A percentile compares a stretch with the other conserved stretches of the same genome.
Conservation (phyloP, 1,139 yeast species). For the Eremothecium coryli region DNA sequence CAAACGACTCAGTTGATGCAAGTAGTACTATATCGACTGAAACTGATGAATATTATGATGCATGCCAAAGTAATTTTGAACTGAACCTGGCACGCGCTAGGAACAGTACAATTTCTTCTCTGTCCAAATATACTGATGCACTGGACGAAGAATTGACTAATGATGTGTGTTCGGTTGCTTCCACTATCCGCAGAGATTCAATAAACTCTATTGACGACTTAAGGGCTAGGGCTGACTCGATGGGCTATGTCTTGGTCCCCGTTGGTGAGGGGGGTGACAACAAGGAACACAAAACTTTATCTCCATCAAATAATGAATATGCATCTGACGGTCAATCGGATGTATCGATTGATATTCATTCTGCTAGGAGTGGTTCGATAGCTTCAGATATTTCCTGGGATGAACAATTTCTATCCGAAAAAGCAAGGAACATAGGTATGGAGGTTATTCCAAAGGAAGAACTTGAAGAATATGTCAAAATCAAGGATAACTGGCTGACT, state of each 20-base stretch:
- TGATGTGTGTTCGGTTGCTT: slow-evolving; percentile 22
- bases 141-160: slow-evolving; percentile 12
- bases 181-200: slow-evolving; percentile 19
- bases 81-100: slow-evolving; percentile 5
- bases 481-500: slow-evolving; percentile 4
- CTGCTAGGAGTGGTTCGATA: slow-evolving; percentile 3
- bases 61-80: slow-evolving; percentile 3
- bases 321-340: not conserved
- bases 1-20: not conserved
- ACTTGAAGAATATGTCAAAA: slow-evolving; percentile 10
- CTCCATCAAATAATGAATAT: not conserved
- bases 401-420: slow-evolving; percentile 21
- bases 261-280: not conserved
- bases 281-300: slow-evolving; percentile 1
- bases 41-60: slow-evolving; percentile 21
- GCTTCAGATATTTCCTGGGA: slow-evolving; percentile 6
- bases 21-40: slow-evolving; percentile 3
- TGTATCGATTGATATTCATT: not conserved
- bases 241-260: slow-evolving; percentile 22
- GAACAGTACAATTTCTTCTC: slow-evolving; percentile 6
- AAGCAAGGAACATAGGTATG: slow-evolving; percentile 33
- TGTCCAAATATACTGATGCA: slow-evolving; percentile 23
- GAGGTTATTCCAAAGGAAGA: slow-evolving; percentile 25
- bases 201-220: slow-evolving; percentile 16
- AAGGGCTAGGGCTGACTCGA: slow-evolving; percentile 17